A percentile compares a stretch with the other conserved stretches of the same genome.
These are phyloP conservation scores for Podila minutissima DNA, from an alignment of 192 early-diverging fungal species.

Conservation along the genomic window DNA sequence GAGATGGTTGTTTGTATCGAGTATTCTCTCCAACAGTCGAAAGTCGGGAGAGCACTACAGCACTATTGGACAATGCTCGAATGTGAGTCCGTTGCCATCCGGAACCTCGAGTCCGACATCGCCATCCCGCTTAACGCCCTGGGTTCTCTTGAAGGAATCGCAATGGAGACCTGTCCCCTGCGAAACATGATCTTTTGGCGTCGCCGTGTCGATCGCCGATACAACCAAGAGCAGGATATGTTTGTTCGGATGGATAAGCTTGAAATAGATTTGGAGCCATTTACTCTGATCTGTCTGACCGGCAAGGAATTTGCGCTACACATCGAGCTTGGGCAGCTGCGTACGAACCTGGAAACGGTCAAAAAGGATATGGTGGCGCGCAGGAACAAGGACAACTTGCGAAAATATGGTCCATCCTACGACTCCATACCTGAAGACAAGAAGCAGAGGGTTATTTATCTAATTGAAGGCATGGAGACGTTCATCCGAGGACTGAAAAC, in stretches of 20 bases:
- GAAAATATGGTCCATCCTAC: neutral
- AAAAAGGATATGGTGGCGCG: slow-evolving; percentile 4
- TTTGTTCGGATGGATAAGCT: slow-evolving; percentile 20
- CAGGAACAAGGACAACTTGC: slow-evolving; percentile 17
- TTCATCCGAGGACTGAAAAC: slow-evolving; percentile 39
- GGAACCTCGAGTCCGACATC: neutral
- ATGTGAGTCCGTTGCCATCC: slow-evolving; percentile 8
- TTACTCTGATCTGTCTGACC: slow-evolving; percentile 29
- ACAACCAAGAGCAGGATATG: slow-evolving; percentile 32
- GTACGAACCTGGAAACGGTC: slow-evolving; percentile 15
- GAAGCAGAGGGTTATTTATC: slow-evolving; percentile 39
- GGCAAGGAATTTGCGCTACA: slow-evolving; percentile 19
- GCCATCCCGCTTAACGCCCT: neutral
- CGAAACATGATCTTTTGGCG: slow-evolving; percentile 52
- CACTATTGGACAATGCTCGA: slow-evolving; percentile 18
- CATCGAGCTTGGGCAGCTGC: slow-evolving; percentile 19
- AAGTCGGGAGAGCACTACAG: slow-evolving; percentile 35
- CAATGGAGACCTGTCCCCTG: neutral
- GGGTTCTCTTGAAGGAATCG: neutral
- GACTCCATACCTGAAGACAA: slow-evolving; percentile 8
- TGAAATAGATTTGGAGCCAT: slow-evolving; percentile 31
- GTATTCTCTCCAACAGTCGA: slow-evolving; percentile 24
- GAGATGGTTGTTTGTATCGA: slow-evolving; percentile 60
- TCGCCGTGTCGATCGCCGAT: slow-evolving; percentile 26
- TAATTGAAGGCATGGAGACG: slow-evolving; percentile 52